Base-by-base conservation (phyloP, 139 green algal genomes). In the Chlamydomonas incerta region DNA sequence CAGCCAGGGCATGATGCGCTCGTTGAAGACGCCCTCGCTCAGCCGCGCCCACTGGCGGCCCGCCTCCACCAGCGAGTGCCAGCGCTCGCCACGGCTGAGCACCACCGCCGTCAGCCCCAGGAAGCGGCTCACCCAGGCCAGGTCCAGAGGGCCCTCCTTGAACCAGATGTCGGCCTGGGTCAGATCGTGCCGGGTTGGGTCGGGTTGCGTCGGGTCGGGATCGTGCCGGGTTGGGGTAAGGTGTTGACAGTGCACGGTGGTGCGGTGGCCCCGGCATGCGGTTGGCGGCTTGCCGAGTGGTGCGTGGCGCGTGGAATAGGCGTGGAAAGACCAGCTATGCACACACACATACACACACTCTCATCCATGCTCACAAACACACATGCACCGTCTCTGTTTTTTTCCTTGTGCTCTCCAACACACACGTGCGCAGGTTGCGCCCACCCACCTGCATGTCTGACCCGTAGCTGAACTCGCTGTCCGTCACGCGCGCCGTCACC, bases 111-210 rank as follows among this genome's bases (percentile, higher is more conserved):
- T 67, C 31, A 82, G 29, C 34, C 71, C 23, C 68, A 94, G 31
- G 68, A 89, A 72, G 55, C 81, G 65, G 28, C 85, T 87, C 46
- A 90, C 34, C 81, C 82, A 88, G 26, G 75, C 77, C 85, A 94
- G 83, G 84, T 94, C 87, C 41, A 94, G 77, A 11, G 87, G 65
- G 3, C 65, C 70, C 29, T 63, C 71, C 31, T 77, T 60, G 83
- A 92, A 92, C 91, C 91, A 94, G 41, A 87, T 79, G 71, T 92
- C 87, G 31, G 73, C 76, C 81, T 90, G 85, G 21, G 69, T n/a
- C n/a, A n/a, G n/a, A n/a, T n/a, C n/a, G n/a, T n/a, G 47, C 47
- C 13, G 41, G 41, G 41, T 50, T 5, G 41, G 41, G 41, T 50
- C 6, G 41, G 41, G 41, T 50, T 50, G 6, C 41, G 8, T 72